phyloP scores from a whole-genome alignment of 164 flowering plant genomes.

The Magnolia officinalis region DNA sequence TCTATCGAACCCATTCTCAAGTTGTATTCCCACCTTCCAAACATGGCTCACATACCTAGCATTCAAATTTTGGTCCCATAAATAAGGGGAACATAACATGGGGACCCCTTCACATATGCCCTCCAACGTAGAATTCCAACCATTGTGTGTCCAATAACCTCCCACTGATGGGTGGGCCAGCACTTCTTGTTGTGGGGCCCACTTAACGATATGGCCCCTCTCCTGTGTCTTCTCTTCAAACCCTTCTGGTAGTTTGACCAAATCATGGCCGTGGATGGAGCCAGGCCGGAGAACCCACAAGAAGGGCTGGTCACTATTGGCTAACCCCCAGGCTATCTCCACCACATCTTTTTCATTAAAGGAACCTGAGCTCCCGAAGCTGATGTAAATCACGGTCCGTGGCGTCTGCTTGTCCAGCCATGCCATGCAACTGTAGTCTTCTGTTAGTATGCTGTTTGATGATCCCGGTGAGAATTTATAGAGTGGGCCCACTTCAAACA shows the following conservation, averaged over 20 bases:
- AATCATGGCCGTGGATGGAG: constrained; percentile 16
- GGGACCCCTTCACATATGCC: constrained; percentile 31
- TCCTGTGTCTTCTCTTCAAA: constrained; percentile 15
- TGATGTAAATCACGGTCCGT: constrained; percentile 41
- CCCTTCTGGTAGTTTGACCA: constrained; percentile 17
- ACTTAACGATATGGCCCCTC: constrained; percentile 29
- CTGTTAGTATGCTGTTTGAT: constrained; percentile 24
- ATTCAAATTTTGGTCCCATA: constrained; percentile 24
- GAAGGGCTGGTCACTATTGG: constrained; percentile 34
- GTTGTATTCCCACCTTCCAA: constrained; percentile 25
- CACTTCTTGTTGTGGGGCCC: constrained; percentile 38
- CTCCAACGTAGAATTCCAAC: constrained; percentile 37
- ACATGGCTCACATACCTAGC: constrained; percentile 24
- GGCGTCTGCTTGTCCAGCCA: constrained; percentile 45
- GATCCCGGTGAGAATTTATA: constrained; percentile 26
- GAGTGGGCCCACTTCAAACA: constrained; percentile 42
- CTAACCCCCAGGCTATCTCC: constrained; percentile 44
- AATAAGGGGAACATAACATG: constrained; percentile 27
- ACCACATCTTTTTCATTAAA: constrained; percentile 13
- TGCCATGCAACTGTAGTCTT: constrained; percentile 30
- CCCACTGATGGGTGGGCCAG: constrained; percentile 33
- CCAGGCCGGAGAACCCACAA: constrained; percentile 51
- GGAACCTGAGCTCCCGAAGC: constrained; percentile 39
- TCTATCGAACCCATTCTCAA: constrained; percentile 16
- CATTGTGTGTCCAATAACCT: constrained; percentile 29